phyloP scores from a whole-genome alignment of 225 moss, liverwort and hornwort genomes.

The Sphagnum contortum region DNA sequence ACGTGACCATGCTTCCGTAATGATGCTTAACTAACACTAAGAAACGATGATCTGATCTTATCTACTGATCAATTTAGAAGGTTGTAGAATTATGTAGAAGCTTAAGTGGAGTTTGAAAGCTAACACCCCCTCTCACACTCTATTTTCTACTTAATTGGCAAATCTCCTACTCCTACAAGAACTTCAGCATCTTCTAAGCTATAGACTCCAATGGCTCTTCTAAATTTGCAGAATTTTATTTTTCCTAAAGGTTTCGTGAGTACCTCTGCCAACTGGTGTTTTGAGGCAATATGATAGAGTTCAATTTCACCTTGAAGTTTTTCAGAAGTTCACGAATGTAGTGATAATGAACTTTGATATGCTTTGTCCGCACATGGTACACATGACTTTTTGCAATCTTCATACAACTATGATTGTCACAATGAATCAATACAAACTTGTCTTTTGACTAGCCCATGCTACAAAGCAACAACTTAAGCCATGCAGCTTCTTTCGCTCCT shows the following conservation, averaged over 20 bases:
- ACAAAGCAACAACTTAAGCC: background rate
- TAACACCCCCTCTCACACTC: too few species aligned
- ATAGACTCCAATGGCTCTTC: background rate
- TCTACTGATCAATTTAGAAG: too few species aligned
- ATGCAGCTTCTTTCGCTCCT: constrained; percentile 1
- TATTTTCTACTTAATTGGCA: too few species aligned
- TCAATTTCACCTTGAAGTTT: background rate
- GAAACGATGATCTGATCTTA: too few species aligned
- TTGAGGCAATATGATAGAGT: background rate
- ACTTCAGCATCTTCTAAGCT: background rate
- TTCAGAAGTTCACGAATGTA: constrained; percentile 9
- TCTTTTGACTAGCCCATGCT: background rate
- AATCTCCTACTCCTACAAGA: too few species aligned
- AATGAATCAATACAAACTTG: background rate
- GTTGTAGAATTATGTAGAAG: too few species aligned
- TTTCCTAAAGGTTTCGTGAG: background rate
- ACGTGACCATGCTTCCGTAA: too few species aligned
- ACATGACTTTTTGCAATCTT: constrained; percentile 7
- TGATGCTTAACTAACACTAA: too few species aligned
- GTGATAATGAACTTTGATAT: constrained; percentile 6
- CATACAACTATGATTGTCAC: constrained; percentile 1
- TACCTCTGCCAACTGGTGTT: background rate
- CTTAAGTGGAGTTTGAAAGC: too few species aligned
- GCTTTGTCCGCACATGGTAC: constrained; percentile 6
- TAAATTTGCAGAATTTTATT: constrained; percentile 2